A percentile compares a stretch with the other conserved stretches of the same genome.
phyloP scores from a whole-genome alignment of 768 basidiomycete species.

The Boletus vermiculosoides region DNA sequence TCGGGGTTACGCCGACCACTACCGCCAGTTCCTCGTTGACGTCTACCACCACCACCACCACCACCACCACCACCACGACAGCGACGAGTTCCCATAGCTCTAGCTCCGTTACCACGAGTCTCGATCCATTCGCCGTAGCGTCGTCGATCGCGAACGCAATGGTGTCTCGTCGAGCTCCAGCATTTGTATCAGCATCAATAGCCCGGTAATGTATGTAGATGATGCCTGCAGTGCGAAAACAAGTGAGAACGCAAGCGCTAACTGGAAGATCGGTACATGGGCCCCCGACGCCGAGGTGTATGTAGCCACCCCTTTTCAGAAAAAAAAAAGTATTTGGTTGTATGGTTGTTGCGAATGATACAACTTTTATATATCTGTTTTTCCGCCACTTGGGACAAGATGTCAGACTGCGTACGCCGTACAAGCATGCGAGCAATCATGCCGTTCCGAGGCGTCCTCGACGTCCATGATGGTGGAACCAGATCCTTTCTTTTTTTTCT shows the following conservation, averaged over 20 bases:
- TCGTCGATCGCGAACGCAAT: slow-evolving; percentile 17
- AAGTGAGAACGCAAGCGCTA: neutral
- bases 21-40: slow-evolving; percentile 1
- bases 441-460: neutral
- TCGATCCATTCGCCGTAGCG: slow-evolving; percentile 19
- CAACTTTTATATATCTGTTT: too few relatives aligned
- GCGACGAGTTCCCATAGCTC: slow-evolving; percentile 7
- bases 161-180: neutral
- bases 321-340: neutral
- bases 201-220: neutral
- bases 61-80: neutral
- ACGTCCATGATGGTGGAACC: too few relatives aligned
- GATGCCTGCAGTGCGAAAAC: neutral
- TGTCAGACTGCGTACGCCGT: neutral
- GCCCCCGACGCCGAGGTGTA: neutral
- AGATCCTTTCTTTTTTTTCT: too few relatives aligned
- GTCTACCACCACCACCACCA: neutral
- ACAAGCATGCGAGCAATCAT: neutral
- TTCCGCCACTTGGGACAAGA: neutral
- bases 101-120: neutral
- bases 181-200: neutral
- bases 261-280: neutral
- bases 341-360: neutral
- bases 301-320: neutral
- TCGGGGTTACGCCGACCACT: slow-evolving; percentile 8